Conservation (phyloP, 345 rosid species). For the Gossypium anomalum region DNA sequence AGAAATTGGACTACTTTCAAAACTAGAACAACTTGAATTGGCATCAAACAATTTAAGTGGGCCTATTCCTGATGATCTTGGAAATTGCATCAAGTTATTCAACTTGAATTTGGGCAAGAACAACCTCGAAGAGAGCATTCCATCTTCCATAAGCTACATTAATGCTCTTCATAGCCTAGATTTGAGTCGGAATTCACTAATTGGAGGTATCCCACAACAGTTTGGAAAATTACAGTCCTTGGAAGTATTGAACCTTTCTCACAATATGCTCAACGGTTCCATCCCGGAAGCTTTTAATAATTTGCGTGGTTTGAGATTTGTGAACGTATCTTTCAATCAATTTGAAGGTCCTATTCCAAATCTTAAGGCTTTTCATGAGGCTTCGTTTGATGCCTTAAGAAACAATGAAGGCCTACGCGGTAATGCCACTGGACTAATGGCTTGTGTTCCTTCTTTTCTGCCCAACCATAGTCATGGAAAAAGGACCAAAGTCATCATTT, state of each 20-base stretch:
- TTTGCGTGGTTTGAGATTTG: background rate
- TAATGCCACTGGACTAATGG: conserved; percentile 12
- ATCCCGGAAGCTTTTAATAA: conserved; percentile 13
- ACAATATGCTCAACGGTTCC: conserved; percentile 26
- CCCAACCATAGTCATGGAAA: background rate
- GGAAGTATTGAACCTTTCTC: conserved; percentile 24
- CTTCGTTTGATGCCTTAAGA: background rate
- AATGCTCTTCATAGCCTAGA: conserved; percentile 14
- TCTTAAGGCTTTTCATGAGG: conserved; percentile 25
- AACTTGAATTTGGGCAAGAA: conserved; percentile 37
- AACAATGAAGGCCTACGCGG: conserved; percentile 31
- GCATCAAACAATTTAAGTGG: conserved; percentile 27
- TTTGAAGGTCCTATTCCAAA: conserved; percentile 33
- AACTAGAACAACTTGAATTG: conserved; percentile 21
- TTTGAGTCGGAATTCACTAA: conserved; percentile 28
- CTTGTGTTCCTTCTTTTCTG: background rate
- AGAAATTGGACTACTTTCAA: conserved; percentile 4
- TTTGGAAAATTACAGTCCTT: conserved; percentile 14
- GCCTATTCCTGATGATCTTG: conserved; percentile 18
- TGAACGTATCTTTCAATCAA: conserved; percentile 31
- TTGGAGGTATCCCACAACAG: conserved; percentile 23
- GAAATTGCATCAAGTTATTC: background rate
- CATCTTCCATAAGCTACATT: conserved; percentile 9
- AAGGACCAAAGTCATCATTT: background rate
- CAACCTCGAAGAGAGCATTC: conserved; percentile 22